A percentile compares a stretch with the other conserved stretches of the same genome.
Conservation (phyloP, 2,329 filamentous ascomycete species). For the Phyllosticta citrichinensis region DNA sequence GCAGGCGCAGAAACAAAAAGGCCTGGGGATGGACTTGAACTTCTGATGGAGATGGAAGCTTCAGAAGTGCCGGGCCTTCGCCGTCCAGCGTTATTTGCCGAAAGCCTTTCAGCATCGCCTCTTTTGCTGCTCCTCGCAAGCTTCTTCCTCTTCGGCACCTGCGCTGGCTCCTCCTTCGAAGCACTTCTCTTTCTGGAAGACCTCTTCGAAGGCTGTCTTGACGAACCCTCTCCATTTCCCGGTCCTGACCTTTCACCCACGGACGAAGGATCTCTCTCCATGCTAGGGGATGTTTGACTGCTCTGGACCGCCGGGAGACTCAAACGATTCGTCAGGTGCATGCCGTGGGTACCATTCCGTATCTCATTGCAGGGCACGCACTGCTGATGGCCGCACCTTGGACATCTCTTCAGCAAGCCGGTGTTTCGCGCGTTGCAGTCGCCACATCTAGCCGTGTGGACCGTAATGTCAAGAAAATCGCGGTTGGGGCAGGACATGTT, state of each 20-base stretch:
- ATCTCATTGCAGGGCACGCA: conserved; percentile 22
- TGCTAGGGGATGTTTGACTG: not conserved
- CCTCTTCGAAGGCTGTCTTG: not conserved
- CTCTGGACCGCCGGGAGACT: not conserved
- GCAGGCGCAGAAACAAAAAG: not conserved
- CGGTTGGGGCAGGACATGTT: not conserved
- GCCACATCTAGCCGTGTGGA: conserved; percentile 27
- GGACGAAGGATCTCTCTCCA: not conserved
- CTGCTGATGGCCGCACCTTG: conserved; percentile 10
- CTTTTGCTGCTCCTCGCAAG: not conserved
- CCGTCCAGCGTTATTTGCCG: not conserved
- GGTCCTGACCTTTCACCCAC: not conserved
- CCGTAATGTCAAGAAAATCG: conserved; percentile 15
- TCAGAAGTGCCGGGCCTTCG: not conserved
- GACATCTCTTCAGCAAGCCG: conserved; percentile 22
- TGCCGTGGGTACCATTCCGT: not conserved
- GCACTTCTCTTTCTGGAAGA: not conserved
- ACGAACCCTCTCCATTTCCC: not conserved
- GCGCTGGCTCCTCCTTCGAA: not conserved
- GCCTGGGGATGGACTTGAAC: not conserved
- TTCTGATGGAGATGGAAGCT: not conserved
- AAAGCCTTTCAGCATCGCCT: not conserved
- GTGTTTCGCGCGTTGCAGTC: conserved; percentile 25
- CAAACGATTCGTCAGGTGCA: not conserved
- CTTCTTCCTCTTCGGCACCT: not conserved